Evolutionary conservation across 164 flowering plant genomes (phyloP).

Genomic region (Annona squamosa): DNA sequence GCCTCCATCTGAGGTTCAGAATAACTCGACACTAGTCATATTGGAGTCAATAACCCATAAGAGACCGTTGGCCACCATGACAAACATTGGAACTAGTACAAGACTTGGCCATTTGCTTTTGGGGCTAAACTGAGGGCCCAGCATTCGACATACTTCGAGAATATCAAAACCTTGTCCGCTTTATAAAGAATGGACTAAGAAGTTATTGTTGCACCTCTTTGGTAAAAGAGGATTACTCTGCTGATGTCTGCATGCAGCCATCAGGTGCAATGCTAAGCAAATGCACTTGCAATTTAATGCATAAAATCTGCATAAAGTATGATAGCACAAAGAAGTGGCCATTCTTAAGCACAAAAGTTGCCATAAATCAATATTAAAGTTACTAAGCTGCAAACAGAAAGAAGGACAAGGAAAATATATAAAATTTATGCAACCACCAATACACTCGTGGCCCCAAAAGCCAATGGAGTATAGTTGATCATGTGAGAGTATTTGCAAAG

Average conservation of each 20-base stretch:
- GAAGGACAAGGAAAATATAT: not conserved
- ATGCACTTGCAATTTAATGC: not conserved
- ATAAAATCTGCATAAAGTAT: not conserved
- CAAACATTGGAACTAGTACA: not conserved
- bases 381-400: not conserved
- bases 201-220: not conserved
- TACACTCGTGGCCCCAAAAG: not conserved
- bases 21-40: not conserved
- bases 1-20: not conserved
- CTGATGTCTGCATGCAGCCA: not conserved
- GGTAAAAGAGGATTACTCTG: not conserved
- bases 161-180: not conserved
- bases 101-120: not conserved
- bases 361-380: not conserved
- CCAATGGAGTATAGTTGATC: not conserved
- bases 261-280: not conserved
- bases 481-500: not conserved
- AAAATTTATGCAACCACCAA: not conserved
- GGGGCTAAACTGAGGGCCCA: not conserved
- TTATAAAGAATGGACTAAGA: not conserved
- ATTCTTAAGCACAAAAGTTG: not conserved
- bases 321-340: not conserved
- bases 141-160: not conserved
- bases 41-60: not conserved
- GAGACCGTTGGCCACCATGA: not conserved